A percentile compares a stretch with the other conserved stretches of the same genome.
These are phyloP conservation scores for Waitea zeae DNA, from an alignment of 1,284 basidiomycete species.

Conservation along the genomic window DNA sequence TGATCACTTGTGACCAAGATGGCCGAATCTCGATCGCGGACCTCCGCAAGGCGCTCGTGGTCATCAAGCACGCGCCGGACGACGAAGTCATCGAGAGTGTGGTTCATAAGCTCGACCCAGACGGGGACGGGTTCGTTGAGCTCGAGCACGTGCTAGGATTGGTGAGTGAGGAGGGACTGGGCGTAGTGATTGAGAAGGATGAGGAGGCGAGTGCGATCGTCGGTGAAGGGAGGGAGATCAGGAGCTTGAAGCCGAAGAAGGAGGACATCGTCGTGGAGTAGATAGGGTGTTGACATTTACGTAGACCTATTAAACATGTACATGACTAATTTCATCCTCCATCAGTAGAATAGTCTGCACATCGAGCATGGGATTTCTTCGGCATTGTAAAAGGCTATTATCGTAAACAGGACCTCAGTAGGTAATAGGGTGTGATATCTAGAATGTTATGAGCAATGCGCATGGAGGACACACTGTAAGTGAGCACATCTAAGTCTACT, in stretches of 20 bases:
- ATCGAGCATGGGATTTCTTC: no score
- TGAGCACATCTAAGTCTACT: no score
- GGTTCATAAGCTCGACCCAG: constrained; percentile 88
- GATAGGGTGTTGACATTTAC: no score
- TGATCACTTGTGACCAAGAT: constrained; percentile 85
- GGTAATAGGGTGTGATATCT: no score
- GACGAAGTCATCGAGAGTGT: constrained; percentile 83
- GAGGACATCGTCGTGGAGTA: constrained; percentile 86
- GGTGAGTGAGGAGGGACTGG: constrained; percentile 64
- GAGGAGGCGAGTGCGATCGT: constrained; percentile 59
- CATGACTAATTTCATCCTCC: no score
- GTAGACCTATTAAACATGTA: no score
- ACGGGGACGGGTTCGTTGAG: constrained; percentile 91
- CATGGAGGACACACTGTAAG: no score
- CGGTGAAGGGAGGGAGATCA: constrained; percentile 60
- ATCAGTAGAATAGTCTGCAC: no score
- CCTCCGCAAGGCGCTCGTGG: constrained; percentile 76
- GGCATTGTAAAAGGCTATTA: no score
- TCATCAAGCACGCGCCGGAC: constrained; percentile 89
- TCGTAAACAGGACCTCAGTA: no score
- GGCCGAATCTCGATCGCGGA: constrained; percentile 88
- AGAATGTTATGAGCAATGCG: no score
- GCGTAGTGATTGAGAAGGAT: constrained; percentile 54
- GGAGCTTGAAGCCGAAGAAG: constrained; percentile 51
- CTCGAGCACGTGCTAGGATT: constrained; percentile 69